A percentile compares a stretch with the other conserved stretches of the same genome.
Conservation (phyloP, 1,284 basidiomycete genomes). For the Cystobasidium sp. region DNA sequence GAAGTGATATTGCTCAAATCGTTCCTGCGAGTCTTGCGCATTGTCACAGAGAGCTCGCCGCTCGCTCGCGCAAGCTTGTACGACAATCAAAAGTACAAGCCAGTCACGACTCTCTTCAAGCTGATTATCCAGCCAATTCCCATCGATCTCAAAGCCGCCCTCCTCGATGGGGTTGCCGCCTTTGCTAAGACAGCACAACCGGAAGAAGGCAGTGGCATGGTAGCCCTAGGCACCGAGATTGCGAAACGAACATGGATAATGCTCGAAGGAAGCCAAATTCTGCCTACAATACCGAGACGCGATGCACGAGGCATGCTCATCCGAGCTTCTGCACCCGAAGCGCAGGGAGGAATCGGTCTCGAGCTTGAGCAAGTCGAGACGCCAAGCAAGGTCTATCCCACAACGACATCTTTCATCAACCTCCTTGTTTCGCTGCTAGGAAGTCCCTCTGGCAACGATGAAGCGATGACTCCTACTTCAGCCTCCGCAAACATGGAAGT, state of each 20-base stretch:
- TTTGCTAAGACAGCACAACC: constrained; percentile 72
- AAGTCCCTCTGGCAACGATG: constrained; percentile 65
- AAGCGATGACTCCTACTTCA: constrained; percentile 56
- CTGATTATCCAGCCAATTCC: constrained; percentile 79
- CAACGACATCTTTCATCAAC: constrained; percentile 83
- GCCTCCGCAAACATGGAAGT: constrained; percentile 57
- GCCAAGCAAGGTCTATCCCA: constrained; percentile 75
- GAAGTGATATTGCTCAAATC: constrained; percentile 78
- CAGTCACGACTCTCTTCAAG: constrained; percentile 76
- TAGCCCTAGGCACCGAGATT: constrained; percentile 73
- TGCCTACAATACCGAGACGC: constrained; percentile 52
- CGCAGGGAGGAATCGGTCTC: constrained; percentile 49
- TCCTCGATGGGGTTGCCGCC: constrained; percentile 80
- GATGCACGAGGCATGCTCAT: constrained; percentile 41
- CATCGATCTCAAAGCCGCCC: constrained; percentile 85
- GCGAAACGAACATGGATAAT: constrained; percentile 79
- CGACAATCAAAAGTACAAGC: constrained; percentile 69
- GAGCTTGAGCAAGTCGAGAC: constrained; percentile 87
- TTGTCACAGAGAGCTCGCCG: constrained; percentile 76
- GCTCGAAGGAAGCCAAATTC: constrained; percentile 78
- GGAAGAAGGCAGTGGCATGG: constrained; percentile 59
- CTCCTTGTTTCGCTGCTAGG: constrained; percentile 78
- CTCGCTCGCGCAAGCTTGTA: constrained; percentile 79
- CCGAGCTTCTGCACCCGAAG: constrained; percentile 25
- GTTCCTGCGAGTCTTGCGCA: constrained; percentile 78